Evolutionary conservation across 148 eudicot genomes (phyloP), one percentile per base, ranked within the genome.

Genomic region (Amaranthus cruentus): DNA sequence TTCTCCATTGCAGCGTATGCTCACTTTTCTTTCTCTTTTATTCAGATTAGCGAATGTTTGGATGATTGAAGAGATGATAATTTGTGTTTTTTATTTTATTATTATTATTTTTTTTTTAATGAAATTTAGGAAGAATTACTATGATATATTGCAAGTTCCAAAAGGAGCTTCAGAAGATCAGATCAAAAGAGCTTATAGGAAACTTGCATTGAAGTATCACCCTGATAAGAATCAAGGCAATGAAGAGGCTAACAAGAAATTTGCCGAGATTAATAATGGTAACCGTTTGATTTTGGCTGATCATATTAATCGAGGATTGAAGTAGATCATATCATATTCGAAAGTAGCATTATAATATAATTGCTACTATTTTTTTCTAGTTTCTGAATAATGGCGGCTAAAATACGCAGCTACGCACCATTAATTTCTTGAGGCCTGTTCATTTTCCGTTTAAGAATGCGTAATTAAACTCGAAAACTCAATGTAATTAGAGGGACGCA

Each of bases 191-290:
- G 93, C 97, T 54, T 95, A 95, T 77, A 77, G 98, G 70, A 95
- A 91, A 71, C 87, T 91, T 7, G 98, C 98, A 2, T 84, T 95
- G 84, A 95, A 95, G 82, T 95, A 95, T 79, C 98, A 95, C 82
- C 98, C 98, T 44, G 98, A 95, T 77, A 95, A 95, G 83, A 95
- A 95, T 83, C 98, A 76, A 75, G 97, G 96, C 58, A 91, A 91
- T 81, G 98, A 95, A 64, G 98, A 91, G 53, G 98, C 98, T 50
- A 91, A 83, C 77, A 87, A 87, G 84, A 95, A 85, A 82, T 95
- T 89, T 68, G 93, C 98, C 8, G 98, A 95, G 71, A 91, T 95
- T 66, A 91, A 72, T 60, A 95, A 95, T 75, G 98, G 98, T 95
- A 80, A 9, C 12, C 2, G 56, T 28, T 12, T 55, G 14, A 38